Percentiles rank a stretch among this genome's conserved stretches.
phyloP scores from a whole-genome alignment of 129 eudicot species.

The Smallanthus sonchifolius region DNA sequence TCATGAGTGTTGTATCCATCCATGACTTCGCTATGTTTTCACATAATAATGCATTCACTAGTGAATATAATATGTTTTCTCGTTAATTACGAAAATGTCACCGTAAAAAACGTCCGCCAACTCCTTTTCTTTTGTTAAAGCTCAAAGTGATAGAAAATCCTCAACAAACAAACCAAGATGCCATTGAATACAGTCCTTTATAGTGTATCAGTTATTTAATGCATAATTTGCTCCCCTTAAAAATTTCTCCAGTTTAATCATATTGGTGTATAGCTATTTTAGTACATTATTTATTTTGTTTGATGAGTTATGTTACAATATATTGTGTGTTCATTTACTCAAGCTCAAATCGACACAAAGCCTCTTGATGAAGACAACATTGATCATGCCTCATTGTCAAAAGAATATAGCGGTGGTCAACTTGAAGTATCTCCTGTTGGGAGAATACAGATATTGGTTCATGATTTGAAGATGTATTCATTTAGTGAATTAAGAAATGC shows the following conservation, averaged over 20 bases:
- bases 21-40: no score
- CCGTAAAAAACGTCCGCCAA: background rate
- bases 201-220: background rate
- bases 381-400: background rate
- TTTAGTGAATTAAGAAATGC: background rate
- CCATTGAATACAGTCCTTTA: background rate
- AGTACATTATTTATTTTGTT: background rate
- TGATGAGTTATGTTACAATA: background rate
- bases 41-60: no score
- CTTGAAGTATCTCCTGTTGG: background rate
- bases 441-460: background rate
- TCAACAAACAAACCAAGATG: background rate
- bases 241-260: no score
- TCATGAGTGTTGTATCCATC: no score
- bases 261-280: background rate
- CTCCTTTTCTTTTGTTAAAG: background rate
- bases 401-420: background rate
- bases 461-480: background rate
- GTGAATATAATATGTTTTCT: no score
- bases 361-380: background rate
- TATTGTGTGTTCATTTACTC: background rate
- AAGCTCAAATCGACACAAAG: background rate
- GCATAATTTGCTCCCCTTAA: background rate
- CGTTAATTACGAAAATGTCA: background rate
- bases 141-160: background rate